A percentile compares a stretch with the other conserved stretches of the same genome.
These are phyloP conservation scores for Plantago major DNA, from an alignment of 257 asterid species.

Conservation along the genomic window DNA sequence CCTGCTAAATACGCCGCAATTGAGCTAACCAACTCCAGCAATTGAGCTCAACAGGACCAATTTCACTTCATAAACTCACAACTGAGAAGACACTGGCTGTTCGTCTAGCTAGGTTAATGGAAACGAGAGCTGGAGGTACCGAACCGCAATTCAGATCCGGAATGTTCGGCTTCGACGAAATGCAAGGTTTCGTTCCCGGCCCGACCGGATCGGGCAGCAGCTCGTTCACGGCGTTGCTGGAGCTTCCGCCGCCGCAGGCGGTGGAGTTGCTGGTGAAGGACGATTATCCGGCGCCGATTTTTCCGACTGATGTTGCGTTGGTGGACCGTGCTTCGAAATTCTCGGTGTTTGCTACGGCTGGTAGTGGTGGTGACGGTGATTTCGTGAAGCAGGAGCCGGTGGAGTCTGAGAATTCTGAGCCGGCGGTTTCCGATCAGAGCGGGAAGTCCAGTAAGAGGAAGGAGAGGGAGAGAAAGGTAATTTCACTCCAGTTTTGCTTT, in stretches of 20 bases:
- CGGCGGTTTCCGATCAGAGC: constrained; percentile 47
- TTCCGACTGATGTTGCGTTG: constrained; percentile 55
- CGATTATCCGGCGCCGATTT: constrained; percentile 51
- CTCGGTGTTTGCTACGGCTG: constrained; percentile 54
- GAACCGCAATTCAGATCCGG: constrained; percentile 53
- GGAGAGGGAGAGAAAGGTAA: constrained; percentile 80
- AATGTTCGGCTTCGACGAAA: constrained; percentile 32
- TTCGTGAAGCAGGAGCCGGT: constrained; percentile 67
- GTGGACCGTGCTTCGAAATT: constrained; percentile 67
- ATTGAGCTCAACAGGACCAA: too few relatives aligned
- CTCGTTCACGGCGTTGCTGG: constrained; percentile 90
- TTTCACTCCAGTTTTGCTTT: background rate
- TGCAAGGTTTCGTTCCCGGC: constrained; percentile 31
- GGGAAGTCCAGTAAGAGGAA: constrained; percentile 60
- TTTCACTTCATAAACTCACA: too few relatives aligned
- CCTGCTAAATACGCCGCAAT: too few relatives aligned
- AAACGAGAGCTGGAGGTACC: background rate
- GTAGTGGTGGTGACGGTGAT: constrained; percentile 3
- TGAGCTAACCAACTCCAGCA: too few relatives aligned
- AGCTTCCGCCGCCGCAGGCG: constrained; percentile 83
- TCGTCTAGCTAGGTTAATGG: too few relatives aligned
- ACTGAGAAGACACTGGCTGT: too few relatives aligned
- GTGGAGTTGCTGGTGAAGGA: constrained; percentile 71
- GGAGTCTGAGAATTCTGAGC: constrained; percentile 52
- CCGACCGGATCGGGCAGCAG: constrained; percentile 33